Conservation (phyloP, 202 grass and related monocot species). For the Panicum hallii region DNA sequence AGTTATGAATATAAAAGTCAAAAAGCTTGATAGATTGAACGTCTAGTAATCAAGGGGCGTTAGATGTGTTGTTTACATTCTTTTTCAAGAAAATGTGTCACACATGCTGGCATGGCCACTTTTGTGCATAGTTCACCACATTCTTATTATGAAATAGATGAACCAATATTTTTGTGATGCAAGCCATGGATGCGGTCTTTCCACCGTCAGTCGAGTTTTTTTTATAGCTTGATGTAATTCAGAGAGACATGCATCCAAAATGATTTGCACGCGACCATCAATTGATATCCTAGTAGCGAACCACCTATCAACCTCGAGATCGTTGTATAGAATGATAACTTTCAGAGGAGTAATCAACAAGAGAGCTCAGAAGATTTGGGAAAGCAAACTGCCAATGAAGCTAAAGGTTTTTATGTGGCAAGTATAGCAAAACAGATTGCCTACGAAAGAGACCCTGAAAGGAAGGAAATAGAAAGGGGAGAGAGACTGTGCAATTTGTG, state of each 20-base stretch:
- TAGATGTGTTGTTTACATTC: background rate
- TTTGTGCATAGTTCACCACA: background rate
- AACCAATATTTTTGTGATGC: background rate
- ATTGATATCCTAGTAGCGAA: background rate
- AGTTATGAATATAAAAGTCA: background rate
- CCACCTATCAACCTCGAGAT: too few species aligned
- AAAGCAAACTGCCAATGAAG: too few species aligned
- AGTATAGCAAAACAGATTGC: too few species aligned
- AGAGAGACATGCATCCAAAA: background rate
- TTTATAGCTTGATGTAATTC: background rate
- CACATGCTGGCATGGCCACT: background rate
- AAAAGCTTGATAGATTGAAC: background rate
- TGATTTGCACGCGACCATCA: background rate
- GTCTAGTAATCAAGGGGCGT: background rate
- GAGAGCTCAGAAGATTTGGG: too few species aligned
- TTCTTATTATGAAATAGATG: background rate
- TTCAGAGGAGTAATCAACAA: too few species aligned
- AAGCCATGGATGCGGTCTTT: background rate
- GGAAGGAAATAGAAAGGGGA: too few species aligned
- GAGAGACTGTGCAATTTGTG: too few species aligned
- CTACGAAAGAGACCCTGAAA: too few species aligned
- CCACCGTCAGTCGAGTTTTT: too few species aligned
- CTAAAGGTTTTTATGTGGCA: too few species aligned
- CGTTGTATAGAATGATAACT: too few species aligned
- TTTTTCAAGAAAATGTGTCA: background rate